Evolutionary conservation across 1,284 basidiomycete species (phyloP), one percentile per base, ranked within the genome.

Genomic region (Cutaneotrichosporon curvatum): DNA sequence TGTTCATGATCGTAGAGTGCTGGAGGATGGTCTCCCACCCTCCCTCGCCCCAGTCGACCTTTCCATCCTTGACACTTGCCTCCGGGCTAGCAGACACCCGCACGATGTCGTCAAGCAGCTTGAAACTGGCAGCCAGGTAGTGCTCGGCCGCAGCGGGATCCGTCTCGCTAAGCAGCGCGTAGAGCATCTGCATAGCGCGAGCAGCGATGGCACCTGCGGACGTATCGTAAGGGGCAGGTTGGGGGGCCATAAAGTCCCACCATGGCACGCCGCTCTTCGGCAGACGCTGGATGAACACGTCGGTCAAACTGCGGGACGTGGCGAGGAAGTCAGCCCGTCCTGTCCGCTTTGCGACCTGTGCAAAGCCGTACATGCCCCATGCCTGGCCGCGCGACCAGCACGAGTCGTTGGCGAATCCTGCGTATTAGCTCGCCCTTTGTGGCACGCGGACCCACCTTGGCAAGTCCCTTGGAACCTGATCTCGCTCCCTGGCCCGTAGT

Each of bases 341-440:
- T 0, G 65, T 68, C 22, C 61, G 60, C 42, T 63, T 61, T 0
- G 61, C 60, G 39, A 59, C 38, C 45, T 68, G 64, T 2, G 62
- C 62, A 34, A 56, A 68, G 8, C 66, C 66, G 40, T 67, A 63
- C 19, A 67, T 60, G 16, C 51, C 64, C 63, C 66, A 68, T 15
- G 60, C 64, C 37, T 68, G 63, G 2, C 66, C 66, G 42, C 66
- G 46, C 1, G 59, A 47, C 66, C 66, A 68, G 32, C 47, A 45
- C 36, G 58, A 59, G 15, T 62, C 58, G 40, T 68, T 60, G 2
- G 56, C 49, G 36, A 58, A 65, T 2, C 62, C 61, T 63, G 46
- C 1, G 8, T 7, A 28, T 32, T 22, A 40, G 43, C 39, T 31
- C 10, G 16, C 12, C 8, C 16, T 16, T 12, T 28, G 15, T 23